Conservation (phyloP, 768 basidiomycete genomes). For the Amanita inopinata region DNA sequence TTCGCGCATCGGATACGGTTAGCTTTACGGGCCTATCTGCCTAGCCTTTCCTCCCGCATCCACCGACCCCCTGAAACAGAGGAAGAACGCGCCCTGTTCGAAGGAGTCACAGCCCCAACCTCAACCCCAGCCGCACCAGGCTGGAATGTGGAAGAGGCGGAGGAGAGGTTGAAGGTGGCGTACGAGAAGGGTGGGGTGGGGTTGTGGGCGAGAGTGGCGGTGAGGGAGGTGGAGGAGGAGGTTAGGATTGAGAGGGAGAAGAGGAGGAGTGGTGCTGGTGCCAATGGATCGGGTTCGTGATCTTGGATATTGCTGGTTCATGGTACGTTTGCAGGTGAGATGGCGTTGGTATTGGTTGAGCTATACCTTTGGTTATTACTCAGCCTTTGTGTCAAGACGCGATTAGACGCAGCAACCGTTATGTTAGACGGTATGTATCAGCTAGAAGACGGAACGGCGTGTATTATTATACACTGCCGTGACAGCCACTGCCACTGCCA, state of each 20-base stretch:
- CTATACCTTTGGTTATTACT: too few relatives aligned
- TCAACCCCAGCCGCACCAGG: neutral
- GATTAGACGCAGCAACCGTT: too few relatives aligned
- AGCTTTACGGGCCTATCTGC: slow-evolving; percentile 35
- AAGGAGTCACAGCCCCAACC: neutral
- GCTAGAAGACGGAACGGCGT: too few relatives aligned
- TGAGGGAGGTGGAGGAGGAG: slow-evolving; percentile 51
- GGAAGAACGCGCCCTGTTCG: slow-evolving; percentile 18
- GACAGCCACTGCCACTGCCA: too few relatives aligned
- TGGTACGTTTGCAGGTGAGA: too few relatives aligned
- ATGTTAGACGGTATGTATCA: too few relatives aligned
- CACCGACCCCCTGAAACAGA: slow-evolving; percentile 30
- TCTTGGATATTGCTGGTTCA: too few relatives aligned
- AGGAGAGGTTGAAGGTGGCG: slow-evolving; percentile 42
- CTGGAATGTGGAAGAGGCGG: slow-evolving; percentile 47
- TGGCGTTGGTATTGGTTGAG: too few relatives aligned
- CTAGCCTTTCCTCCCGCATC: slow-evolving; percentile 40
- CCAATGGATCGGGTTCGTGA: too few relatives aligned
- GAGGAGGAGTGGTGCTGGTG: too few relatives aligned
- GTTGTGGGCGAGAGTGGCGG: slow-evolving; percentile 43
- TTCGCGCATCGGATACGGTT: slow-evolving; percentile 51
- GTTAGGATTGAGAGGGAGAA: slow-evolving; percentile 36
- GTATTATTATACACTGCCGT: too few relatives aligned
- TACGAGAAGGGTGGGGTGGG: slow-evolving; percentile 51
- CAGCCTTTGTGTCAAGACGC: too few relatives aligned